A percentile compares a stretch with the other conserved stretches of the same genome.
Evolutionary conservation across 2,329 filamentous ascomycete genomes (phyloP).

Genomic region (Neurospora crassa): DNA sequence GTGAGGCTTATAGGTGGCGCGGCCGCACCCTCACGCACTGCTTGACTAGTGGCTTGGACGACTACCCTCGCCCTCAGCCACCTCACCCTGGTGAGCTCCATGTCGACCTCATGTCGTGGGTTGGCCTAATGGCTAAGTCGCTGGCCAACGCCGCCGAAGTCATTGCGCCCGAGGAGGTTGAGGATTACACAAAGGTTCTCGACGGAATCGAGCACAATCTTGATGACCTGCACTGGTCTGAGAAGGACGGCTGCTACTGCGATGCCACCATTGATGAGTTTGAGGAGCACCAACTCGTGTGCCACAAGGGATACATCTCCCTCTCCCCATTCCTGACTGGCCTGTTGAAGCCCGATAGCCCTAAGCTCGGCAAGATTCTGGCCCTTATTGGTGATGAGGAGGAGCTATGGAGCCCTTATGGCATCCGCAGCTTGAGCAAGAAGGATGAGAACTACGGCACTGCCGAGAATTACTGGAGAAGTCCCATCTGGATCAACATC

Average conservation of each 20-base stretch:
- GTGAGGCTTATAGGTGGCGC: conserved; percentile 91
- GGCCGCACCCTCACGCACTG: conserved; percentile 81
- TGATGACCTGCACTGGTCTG: conserved; percentile 87
- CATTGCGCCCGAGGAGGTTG: conserved; percentile 67
- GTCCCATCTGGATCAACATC: conserved; percentile 91
- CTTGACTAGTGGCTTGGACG: conserved; percentile 86
- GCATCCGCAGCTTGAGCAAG: conserved; percentile 83
- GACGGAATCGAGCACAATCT: conserved; percentile 77
- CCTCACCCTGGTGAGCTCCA: conserved; percentile 94
- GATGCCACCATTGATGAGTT: conserved; percentile 93
- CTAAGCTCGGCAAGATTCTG: conserved; percentile 64
- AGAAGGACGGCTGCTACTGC: conserved; percentile 73
- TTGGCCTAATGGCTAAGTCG: conserved; percentile 91
- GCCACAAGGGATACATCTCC: conserved; percentile 93
- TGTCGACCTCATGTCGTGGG: conserved; percentile 89
- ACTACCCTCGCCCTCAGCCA: conserved; percentile 88
- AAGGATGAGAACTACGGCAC: conserved; percentile 77
- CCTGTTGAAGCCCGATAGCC: conserved; percentile 62
- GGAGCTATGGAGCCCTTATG: conserved; percentile 82
- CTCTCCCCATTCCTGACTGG: conserved; percentile 88
- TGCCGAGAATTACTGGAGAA: conserved; percentile 94
- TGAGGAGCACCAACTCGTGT: conserved; percentile 81
- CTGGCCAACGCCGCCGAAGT: conserved; percentile 69
- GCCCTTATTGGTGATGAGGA: conserved; percentile 71
- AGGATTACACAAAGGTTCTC: conserved; percentile 61